These are phyloP conservation scores for Leccinum arenicola DNA, from an alignment of 768 basidiomycete species.

Conservation along the genomic window DNA sequence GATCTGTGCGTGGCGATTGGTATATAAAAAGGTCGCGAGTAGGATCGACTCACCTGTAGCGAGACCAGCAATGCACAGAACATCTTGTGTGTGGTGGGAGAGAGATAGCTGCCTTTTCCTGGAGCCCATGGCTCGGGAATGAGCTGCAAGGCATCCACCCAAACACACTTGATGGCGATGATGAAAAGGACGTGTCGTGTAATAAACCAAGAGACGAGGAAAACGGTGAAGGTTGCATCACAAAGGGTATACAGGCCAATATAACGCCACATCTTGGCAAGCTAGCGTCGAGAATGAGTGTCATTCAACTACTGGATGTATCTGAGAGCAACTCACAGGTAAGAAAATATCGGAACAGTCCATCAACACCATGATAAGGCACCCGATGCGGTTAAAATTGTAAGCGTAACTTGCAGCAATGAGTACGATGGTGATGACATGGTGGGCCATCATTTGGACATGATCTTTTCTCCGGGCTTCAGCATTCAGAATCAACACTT, in stretches of 20 bases:
- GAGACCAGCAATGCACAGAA: constrained; percentile 58
- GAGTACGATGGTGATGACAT: constrained; percentile 82
- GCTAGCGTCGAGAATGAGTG: constrained; percentile 38
- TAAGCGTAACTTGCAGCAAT: constrained; percentile 75
- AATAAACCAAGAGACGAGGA: constrained; percentile 87
- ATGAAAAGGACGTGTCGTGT: constrained; percentile 86
- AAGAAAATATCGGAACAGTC: constrained; percentile 92
- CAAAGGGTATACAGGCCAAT: constrained; percentile 61
- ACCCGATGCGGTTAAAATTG: constrained; percentile 88
- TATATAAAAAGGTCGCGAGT: neutral
- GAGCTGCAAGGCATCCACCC: constrained; percentile 46
- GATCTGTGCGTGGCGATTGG: constrained; percentile 40
- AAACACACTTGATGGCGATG: constrained; percentile 61
- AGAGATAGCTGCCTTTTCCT: constrained; percentile 54
- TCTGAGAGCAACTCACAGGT: constrained; percentile 56
- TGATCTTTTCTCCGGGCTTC: constrained; percentile 93
- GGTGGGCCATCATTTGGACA: constrained; percentile 94
- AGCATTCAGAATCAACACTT: constrained; percentile 87
- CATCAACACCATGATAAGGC: constrained; percentile 88
- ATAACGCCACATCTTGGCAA: constrained; percentile 94
- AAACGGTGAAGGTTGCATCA: constrained; percentile 74
- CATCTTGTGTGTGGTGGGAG: constrained; percentile 36
- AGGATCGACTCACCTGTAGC: constrained; percentile 50
- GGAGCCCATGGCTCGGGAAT: constrained; percentile 59
- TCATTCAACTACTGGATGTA: neutral